These are phyloP conservation scores for Penicillium mononematosum DNA, from an alignment of 495 filamentous ascomycete species.

Conservation along the genomic window DNA sequence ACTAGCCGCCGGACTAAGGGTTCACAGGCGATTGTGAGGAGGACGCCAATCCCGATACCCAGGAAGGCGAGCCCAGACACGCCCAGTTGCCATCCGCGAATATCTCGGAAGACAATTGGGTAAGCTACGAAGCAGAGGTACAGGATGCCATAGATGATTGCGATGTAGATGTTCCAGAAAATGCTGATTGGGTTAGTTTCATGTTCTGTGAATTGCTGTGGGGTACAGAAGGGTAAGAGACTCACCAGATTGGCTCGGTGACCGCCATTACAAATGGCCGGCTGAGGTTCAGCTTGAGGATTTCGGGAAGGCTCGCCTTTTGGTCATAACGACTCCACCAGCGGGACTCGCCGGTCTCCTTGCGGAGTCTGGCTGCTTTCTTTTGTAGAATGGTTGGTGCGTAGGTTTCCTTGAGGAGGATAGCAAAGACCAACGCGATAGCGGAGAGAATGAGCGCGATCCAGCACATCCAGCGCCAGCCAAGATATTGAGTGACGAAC, in stretches of 20 bases:
- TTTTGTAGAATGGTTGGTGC: conserved; percentile 67
- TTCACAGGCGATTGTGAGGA: conserved; percentile 63
- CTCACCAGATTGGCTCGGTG: conserved; percentile 79
- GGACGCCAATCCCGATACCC: conserved; percentile 72
- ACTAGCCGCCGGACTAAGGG: conserved; percentile 72
- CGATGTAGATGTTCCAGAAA: conserved; percentile 77
- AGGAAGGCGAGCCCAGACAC: conserved; percentile 70
- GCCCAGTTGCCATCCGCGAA: conserved; percentile 69
- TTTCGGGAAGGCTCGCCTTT: conserved; percentile 49
- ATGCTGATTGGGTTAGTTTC: conserved; percentile 38
- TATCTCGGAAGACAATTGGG: conserved; percentile 70
- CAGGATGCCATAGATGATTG: conserved; percentile 65
- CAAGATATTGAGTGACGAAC: conserved; percentile 67
- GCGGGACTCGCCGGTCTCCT: conserved; percentile 69
- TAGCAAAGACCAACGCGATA: conserved; percentile 51
- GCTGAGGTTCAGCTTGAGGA: conserved; percentile 69
- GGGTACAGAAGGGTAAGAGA: neutral
- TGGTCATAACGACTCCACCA: conserved; percentile 79
- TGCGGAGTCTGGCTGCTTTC: conserved; percentile 66
- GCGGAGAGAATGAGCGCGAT: conserved; percentile 68
- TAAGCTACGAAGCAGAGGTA: conserved; percentile 85
- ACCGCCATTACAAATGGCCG: conserved; percentile 75
- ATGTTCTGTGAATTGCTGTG: neutral
- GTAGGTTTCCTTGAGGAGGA: conserved; percentile 71
- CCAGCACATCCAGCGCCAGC: conserved; percentile 87